Evolutionary conservation across 371 early-diverging fungal species (phyloP).

Genomic region (Mucor circinelloides): DNA sequence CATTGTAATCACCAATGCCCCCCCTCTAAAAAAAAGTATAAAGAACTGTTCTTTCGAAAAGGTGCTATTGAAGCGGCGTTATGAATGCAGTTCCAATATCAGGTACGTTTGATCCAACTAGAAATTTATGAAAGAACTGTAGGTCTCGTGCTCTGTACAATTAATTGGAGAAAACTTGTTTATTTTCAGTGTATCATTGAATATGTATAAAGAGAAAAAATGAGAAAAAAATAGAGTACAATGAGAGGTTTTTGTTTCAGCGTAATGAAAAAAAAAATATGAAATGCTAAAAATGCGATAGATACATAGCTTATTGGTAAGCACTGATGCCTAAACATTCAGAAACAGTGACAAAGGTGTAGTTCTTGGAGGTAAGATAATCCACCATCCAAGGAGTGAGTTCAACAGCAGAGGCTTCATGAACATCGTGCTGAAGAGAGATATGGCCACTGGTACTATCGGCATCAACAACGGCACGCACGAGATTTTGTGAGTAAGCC

Average conservation of each 20-base stretch:
- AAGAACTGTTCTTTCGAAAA: not conserved
- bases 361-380: conserved; percentile 30
- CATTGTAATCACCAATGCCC: no score
- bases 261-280: not conserved
- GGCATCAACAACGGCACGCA: conserved; percentile 6
- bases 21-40: not conserved
- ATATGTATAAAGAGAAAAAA: not conserved
- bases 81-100: not conserved
- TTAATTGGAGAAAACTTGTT: not conserved
- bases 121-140: not conserved
- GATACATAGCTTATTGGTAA: conserved; percentile 5
- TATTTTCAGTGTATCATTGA: not conserved
- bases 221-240: not conserved
- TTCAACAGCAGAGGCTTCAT: conserved; percentile 30
- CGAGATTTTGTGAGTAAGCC: conserved; percentile 10
- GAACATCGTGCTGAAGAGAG: conserved; percentile 42
- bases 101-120: not conserved
- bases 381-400: conserved; percentile 38
- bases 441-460: conserved; percentile 38
- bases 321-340: conserved; percentile 34
- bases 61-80: not conserved
- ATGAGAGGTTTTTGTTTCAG: not conserved
- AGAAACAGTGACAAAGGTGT: conserved; percentile 41
- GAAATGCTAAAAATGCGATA: not conserved
- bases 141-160: not conserved